Conservation (phyloP, 352 stramenopile genomes). For the Pythium periplocum region DNA sequence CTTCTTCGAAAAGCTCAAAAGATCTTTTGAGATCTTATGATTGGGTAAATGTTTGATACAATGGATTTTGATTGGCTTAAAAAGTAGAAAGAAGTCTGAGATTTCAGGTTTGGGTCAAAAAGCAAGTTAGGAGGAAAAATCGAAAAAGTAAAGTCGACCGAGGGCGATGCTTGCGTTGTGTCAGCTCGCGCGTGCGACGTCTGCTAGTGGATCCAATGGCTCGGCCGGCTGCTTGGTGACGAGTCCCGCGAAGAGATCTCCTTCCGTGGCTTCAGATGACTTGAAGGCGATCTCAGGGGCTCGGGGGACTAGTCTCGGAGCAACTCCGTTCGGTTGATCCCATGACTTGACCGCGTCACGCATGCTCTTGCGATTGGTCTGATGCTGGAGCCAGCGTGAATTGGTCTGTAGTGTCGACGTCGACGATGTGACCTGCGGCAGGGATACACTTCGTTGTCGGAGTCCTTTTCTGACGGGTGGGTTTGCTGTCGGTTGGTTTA, state of each 20-base stretch:
- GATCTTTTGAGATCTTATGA: too few relatives aligned
- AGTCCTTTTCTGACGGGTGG: not conserved
- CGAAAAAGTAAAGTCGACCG: too few relatives aligned
- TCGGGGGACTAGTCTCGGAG: constrained; percentile 6
- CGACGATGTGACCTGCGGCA: not conserved
- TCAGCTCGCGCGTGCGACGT: not conserved
- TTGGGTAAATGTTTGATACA: too few relatives aligned
- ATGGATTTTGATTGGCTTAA: too few relatives aligned
- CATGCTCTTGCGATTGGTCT: constrained; percentile 15
- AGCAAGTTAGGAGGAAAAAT: too few relatives aligned
- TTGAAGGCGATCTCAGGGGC: constrained; percentile 17
- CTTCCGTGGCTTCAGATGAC: not conserved
- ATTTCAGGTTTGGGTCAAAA: too few relatives aligned
- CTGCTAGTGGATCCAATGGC: not conserved
- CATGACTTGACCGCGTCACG: constrained; percentile 8
- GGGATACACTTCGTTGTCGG: not conserved
- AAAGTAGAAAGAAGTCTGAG: too few relatives aligned
- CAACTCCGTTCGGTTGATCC: constrained; percentile 3
- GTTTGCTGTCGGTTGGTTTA: constrained; percentile 6
- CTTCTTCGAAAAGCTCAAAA: too few relatives aligned
- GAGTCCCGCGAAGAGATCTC: constrained; percentile 1
- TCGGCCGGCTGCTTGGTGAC: constrained; percentile 1
- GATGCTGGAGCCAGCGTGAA: constrained; percentile 5
- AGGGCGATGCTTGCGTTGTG: too few relatives aligned
- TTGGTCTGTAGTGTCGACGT: not conserved